Base-by-base conservation (phyloP, 1,139 yeast genomes). In the Kodamaea suecica region DNA sequence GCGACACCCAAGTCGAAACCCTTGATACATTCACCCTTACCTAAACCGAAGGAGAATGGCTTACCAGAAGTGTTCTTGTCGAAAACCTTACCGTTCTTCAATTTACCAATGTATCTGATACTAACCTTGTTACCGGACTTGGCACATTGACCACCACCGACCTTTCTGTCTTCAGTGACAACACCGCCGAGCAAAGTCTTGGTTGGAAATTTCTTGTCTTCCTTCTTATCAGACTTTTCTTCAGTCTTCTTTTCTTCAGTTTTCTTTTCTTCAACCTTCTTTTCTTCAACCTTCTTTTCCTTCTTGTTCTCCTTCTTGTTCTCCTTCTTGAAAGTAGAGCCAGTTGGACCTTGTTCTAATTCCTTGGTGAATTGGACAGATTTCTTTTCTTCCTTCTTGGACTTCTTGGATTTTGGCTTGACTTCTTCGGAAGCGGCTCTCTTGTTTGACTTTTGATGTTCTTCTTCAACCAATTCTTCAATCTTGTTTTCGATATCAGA, bases 1-100 rank as follows among this genome's bases (percentile, higher is more conserved):
- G 90, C 87, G 53, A 92, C 95, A 73, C 98, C 98, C 54, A 90
- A 76, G 61, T 92, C 99, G 84, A 95, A 92, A 46, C 97, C 98
- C 66, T 86, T 87, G 73, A 94, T 94, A 56, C 95, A 96, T 69
- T 94, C 97, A 58, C 98, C 98, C 63, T 84, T 86, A 54, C 98
- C 98, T 51, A 92, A 78, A 47, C 78, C 79, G 68, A 92, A 94
- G 45, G 70, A 66, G 63, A 94, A 92, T 55, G 99, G 98, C 73
- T 87, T 90, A 52, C 99, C 99, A 48, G 83, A 76, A 52, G 97
- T 88, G 79, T 92, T 92, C 66, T 92, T 88, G 75, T 92, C 99
- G 54, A 92, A 92, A 31, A 85, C 92, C 63, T 85, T 86, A 50
- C 97, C 98, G 70, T 88, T 88, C 72, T 84, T 84, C 62, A 92